Base-by-base conservation (phyloP, 2,329 filamentous ascomycete genomes). In the Corynespora cassiicola region DNA sequence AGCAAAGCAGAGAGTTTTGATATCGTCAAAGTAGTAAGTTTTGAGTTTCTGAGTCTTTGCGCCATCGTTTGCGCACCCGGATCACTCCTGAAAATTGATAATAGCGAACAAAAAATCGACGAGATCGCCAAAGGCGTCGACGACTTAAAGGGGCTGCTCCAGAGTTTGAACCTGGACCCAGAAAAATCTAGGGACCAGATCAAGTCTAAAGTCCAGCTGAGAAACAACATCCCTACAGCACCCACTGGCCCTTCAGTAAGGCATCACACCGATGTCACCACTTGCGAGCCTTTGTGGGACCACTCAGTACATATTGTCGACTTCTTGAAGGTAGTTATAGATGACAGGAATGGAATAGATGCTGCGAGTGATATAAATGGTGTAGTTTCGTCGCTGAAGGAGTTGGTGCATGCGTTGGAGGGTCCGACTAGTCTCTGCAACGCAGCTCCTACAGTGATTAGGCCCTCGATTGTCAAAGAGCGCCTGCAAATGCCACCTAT, bases 81-180 rank as follows among this genome's bases (percentile, higher is more conserved):
- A 14, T 25, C 20, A 16, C n/a, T n/a, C n/a, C n/a, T n/a, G n/a
- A n/a, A n/a, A n/a, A n/a, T n/a, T n/a, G n/a, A n/a, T n/a, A n/a
- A 17, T 25, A 71, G 68, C 39, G 69, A 71, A 31, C 56, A 51
- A 28, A 71, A 71, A 37, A 67, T 71, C 17, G 66, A 71, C 23
- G 51, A 55, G 2, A 68, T 69, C 25, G 61, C 52, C n/a, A 35
- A 40, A 17, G 38, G 44, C 26, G 36, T 56, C 22, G 43, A 47
- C 5, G 39, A 45, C 27, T 69, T 71, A 28, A 64, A 68, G 39
- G 34, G 46, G 26, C 37, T 47, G 4, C 47, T 69, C 11, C 39
- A 50, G 31, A 37, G 27, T 9, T 39, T 44, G 8, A 46, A 23
- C 12, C 20, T 22, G 10, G 9, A n/a, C 24, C 14, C 20, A 12